Evolutionary conservation across 2,329 filamentous ascomycete genomes (phyloP), one percentile per base, ranked within the genome.

Genomic region (Aspergillus neotritici): DNA sequence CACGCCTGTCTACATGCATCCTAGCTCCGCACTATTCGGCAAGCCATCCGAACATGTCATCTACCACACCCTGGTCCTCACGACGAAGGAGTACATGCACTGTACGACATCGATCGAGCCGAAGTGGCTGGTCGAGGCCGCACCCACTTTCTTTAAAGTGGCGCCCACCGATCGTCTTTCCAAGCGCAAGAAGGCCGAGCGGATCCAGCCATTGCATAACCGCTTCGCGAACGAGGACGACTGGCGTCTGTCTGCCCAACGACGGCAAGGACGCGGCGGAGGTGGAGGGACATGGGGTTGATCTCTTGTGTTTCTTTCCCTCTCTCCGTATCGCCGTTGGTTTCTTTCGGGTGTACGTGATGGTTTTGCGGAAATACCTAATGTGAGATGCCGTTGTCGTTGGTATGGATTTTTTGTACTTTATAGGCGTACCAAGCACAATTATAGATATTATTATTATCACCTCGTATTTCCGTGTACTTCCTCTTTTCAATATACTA

Each of bases 131-230:
- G 89, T 97, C 1, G 90, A 96, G 58, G 91, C 90, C 10, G 93
- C 94, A n/a, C 93, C 94, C 8, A 96, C 89, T 0, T 98, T 97
- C 73, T 98, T 97, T 81, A 95, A 94, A 77, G 88, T 97, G 4
- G 91, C 93, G 13, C 83, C 87, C 0, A 91, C 85, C 30, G 88
- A 96, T 62, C 76, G 80, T 43, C 68, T 98, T 58, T 91, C 85
- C 52, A 96, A 95, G 77, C 74, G 93, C 60, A 93, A 94, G 79
- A 85, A 87, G 74, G 87, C 87, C 0, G 93, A 98, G 75, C 78
- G 91, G 44, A 97, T 98, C 43, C 87, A 95, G 73, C 93, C 93
- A 34, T 68, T 98, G 68, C 89, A 96, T 65, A 96, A 96, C 64
- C 86, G 90, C 63, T 96, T 87, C 69, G 85, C 84, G 3, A 85